A percentile compares a stretch with the other conserved stretches of the same genome.
Evolutionary conservation across 352 stramenopile genomes (phyloP).

Genomic region (Phytophthora pluvialis): DNA sequence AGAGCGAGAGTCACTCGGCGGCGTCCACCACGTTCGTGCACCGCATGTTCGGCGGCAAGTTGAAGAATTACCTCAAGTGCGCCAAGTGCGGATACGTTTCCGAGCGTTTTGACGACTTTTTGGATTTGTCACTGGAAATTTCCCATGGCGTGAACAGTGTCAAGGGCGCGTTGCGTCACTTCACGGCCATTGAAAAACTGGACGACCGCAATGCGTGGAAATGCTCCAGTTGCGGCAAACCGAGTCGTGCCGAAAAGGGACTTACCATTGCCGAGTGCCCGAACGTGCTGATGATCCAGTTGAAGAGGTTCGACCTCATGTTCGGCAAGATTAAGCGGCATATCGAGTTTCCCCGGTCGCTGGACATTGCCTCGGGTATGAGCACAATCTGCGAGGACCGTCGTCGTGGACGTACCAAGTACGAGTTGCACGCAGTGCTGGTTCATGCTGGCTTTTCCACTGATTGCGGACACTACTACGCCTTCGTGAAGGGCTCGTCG

Average conservation of each 20-base stretch:
- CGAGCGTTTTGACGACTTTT: constrained; percentile 84
- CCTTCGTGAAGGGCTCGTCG: constrained; percentile 87
- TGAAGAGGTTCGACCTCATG: constrained; percentile 91
- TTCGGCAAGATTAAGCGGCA: constrained; percentile 91
- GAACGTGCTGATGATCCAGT: constrained; percentile 89
- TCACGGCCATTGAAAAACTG: constrained; percentile 84
- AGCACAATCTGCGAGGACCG: constrained; percentile 60
- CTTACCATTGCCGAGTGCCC: constrained; percentile 82
- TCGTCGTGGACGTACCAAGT: constrained; percentile 58
- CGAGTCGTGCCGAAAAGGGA: constrained; percentile 80
- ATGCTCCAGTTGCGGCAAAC: constrained; percentile 82
- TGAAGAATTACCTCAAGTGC: constrained; percentile 88
- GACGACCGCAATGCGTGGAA: constrained; percentile 89
- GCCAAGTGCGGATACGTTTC: constrained; percentile 84
- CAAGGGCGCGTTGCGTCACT: constrained; percentile 78
- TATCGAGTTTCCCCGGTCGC: constrained; percentile 71
- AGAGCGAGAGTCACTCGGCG: constrained; percentile 61
- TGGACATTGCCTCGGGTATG: constrained; percentile 75
- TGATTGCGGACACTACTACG: constrained; percentile 92
- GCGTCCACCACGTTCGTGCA: constrained; percentile 84
- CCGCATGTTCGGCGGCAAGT: constrained; percentile 84
- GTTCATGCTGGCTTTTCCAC: constrained; percentile 90
- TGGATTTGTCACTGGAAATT: constrained; percentile 92
- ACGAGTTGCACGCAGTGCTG: constrained; percentile 84
- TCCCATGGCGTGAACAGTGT: constrained; percentile 76